These are phyloP conservation scores for Hura crepitans DNA, from an alignment of 441 rosid genomes.

Conservation along the genomic window DNA sequence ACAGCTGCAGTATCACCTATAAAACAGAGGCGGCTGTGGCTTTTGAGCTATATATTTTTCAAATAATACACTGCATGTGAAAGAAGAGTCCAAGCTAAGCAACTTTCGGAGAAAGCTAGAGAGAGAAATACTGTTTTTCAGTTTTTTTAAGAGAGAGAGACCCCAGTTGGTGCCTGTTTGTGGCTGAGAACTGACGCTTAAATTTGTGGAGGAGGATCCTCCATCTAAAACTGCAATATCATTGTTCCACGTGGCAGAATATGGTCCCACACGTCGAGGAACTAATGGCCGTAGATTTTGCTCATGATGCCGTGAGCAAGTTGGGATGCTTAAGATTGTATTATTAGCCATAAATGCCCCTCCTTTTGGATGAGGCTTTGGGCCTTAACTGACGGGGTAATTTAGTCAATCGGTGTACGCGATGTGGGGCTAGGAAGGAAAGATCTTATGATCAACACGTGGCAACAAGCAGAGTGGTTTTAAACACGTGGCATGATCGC, in stretches of 20 bases:
- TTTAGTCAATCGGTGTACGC: not conserved
- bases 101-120: not conserved
- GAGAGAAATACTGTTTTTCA: too few species aligned
- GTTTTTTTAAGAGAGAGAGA: not conserved
- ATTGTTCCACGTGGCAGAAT: conserved; percentile 26
- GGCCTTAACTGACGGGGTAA: not conserved
- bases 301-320: conserved; percentile 2
- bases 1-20: not conserved
- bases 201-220: conserved; percentile 38
- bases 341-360: not conserved
- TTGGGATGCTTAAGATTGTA: not conserved
- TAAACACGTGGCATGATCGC: too few species aligned
- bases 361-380: not conserved
- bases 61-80: not conserved
- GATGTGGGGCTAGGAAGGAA: too few species aligned
- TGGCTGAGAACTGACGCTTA: conserved; percentile 33
- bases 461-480: too few species aligned
- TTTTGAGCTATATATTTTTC: not conserved
- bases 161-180: conserved; percentile 1
- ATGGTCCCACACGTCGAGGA: conserved; percentile 24
- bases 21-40: conserved; percentile 21
- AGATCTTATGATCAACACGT: too few species aligned
- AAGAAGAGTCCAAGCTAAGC: conserved; percentile 16
- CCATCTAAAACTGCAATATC: conserved; percentile 37
- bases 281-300: not conserved